Percentiles rank a stretch among this genome's conserved stretches.
phyloP scores from a whole-genome alignment of 129 eudicot species.

The Apium graveolens region DNA sequence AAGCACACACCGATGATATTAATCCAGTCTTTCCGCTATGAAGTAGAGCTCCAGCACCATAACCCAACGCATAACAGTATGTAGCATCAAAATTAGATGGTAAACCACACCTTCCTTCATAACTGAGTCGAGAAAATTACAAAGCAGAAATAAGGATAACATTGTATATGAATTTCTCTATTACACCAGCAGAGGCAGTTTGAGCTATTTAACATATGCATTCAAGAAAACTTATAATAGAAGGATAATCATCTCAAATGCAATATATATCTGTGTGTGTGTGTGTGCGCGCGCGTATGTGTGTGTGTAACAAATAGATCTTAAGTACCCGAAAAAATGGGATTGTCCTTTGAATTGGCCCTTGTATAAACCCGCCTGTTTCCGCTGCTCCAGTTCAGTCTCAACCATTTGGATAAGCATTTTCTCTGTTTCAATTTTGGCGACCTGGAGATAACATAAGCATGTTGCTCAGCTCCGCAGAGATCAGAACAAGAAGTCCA shows the following conservation, averaged over 20 bases:
- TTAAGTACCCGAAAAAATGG: constrained; percentile 87
- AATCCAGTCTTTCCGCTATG: constrained; percentile 92
- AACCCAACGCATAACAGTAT: constrained; percentile 97
- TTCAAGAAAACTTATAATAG: too few relatives aligned
- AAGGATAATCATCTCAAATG: too few relatives aligned
- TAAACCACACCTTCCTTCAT: constrained; percentile 96
- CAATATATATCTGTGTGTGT: too few relatives aligned
- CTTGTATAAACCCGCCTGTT: constrained; percentile 45
- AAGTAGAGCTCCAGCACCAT: constrained; percentile 94
- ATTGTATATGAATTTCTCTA: not conserved
- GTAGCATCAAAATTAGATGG: constrained; percentile 95
- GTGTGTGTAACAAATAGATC: not conserved
- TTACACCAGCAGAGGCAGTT: not conserved
- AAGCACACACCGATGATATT: constrained; percentile 67
- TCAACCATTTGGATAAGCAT: constrained; percentile 99
- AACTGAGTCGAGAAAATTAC: constrained; percentile 31
- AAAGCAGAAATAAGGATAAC: constrained; percentile 12
- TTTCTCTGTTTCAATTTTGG: constrained; percentile 97
- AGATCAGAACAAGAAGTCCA: not conserved
- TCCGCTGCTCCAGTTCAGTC: constrained; percentile 79
- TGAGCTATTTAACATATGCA: not conserved
- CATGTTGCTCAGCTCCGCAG: not conserved
- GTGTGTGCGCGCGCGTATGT: not conserved
- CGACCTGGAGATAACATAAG: constrained; percentile 49
- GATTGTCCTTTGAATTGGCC: constrained; percentile 82